Percentiles rank a stretch among this genome's conserved stretches.
Evolutionary conservation across 1,284 basidiomycete species (phyloP).

Genomic region (Cutaneotrichosporon sp.): DNA sequence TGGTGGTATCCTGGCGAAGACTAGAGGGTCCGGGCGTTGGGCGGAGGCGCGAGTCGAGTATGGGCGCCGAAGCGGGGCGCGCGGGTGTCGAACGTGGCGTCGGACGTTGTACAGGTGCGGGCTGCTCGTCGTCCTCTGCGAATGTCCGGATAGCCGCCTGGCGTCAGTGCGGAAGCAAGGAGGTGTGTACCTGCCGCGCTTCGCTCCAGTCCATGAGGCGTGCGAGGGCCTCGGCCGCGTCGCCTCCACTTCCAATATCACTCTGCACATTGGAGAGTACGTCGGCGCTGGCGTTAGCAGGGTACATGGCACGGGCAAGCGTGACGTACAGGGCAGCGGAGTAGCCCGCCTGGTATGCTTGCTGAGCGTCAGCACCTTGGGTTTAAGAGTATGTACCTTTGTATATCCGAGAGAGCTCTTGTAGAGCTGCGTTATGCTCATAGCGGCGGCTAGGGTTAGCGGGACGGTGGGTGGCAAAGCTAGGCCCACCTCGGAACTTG

Average conservation of each 20-base stretch:
- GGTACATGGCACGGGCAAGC: slow-evolving; percentile 6
- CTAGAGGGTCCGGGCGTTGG: slow-evolving; percentile 9
- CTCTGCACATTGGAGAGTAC: slow-evolving; percentile 50
- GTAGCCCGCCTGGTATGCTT: slow-evolving; percentile 54
- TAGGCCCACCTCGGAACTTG: slow-evolving; percentile 53
- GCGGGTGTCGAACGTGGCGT: not conserved
- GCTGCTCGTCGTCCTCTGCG: slow-evolving; percentile 40
- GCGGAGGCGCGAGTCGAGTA: slow-evolving; percentile 11
- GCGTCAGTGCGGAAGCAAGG: not conserved
- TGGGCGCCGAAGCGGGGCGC: slow-evolving; percentile 32
- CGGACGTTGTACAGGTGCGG: slow-evolving; percentile 4
- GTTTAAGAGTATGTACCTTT: slow-evolving; percentile 41
- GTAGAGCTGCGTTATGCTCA: slow-evolving; percentile 54
- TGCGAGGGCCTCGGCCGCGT: slow-evolving; percentile 47
- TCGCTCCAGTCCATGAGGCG: slow-evolving; percentile 55
- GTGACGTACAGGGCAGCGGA: slow-evolving; percentile 48
- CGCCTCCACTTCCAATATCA: slow-evolving; percentile 43
- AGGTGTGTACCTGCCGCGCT: slow-evolving; percentile 47
- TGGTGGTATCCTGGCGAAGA: slow-evolving; percentile 9
- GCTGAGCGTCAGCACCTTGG: slow-evolving; percentile 30
- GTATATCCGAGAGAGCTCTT: slow-evolving; percentile 50
- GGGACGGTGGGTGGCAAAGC: not conserved
- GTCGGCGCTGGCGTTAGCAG: slow-evolving; percentile 35
- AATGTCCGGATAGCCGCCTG: slow-evolving; percentile 48
- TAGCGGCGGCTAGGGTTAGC: slow-evolving; percentile 45